Percentiles rank a stretch among this genome's conserved stretches.
Evolutionary conservation across 257 asterid species (phyloP).

Genomic region (Salvia rosmarinus): DNA sequence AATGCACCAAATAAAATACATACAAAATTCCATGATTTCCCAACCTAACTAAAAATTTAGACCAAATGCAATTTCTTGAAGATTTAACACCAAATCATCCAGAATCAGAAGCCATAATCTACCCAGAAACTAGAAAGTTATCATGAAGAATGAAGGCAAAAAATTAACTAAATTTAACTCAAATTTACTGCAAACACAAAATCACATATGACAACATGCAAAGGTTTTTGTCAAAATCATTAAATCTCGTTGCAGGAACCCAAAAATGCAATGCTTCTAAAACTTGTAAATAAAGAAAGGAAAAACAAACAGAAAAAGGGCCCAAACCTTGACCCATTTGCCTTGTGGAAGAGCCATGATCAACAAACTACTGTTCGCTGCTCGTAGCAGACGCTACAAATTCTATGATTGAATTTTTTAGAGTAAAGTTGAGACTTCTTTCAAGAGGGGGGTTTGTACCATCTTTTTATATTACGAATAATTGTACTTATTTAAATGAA

Average conservation of each 20-base stretch:
- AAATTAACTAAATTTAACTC: not conserved
- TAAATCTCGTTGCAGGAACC: not conserved
- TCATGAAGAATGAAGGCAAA: not conserved
- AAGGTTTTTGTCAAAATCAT: conserved; percentile 12
- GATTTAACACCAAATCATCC: not conserved
- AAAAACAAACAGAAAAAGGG: not conserved
- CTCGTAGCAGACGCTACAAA: not conserved
- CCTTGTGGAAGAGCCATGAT: conserved; percentile 53
- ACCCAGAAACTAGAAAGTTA: not conserved
- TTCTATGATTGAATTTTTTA: too few species aligned
- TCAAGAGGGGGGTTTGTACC: too few species aligned
- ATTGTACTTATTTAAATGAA: too few species aligned
- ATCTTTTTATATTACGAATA: too few species aligned
- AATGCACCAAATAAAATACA: not conserved
- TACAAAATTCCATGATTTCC: not conserved
- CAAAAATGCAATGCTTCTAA: not conserved
- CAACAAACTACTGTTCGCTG: not conserved
- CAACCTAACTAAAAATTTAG: not conserved
- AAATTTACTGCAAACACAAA: not conserved
- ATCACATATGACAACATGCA: conserved; percentile 15
- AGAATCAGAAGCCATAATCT: not conserved
- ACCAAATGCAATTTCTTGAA: not conserved
- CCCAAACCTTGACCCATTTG: conserved; percentile 63
- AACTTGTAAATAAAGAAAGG: not conserved
- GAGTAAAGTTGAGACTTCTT: too few species aligned